Conservation (phyloP, 768 basidiomycete genomes). For the Russula ochroleuca region DNA sequence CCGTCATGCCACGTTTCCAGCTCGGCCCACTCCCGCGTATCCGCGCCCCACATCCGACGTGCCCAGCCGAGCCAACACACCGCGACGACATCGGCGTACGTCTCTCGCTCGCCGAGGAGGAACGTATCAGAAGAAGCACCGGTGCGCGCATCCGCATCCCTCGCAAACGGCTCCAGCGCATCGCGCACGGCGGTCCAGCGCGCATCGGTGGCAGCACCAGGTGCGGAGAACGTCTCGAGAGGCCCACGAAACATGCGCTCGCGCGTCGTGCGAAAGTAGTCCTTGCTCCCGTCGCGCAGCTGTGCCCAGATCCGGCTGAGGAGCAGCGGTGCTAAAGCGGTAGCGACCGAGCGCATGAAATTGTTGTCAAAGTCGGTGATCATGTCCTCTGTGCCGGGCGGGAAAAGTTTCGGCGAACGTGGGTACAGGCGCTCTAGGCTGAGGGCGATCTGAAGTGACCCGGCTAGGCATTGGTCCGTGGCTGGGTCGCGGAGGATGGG, state of each 20-base stretch:
- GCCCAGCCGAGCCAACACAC: conserved; percentile 35
- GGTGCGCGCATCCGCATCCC: conserved; percentile 17
- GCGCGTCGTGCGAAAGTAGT: conserved; percentile 41
- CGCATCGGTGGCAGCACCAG: conserved; percentile 31
- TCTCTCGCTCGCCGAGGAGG: conserved; percentile 38
- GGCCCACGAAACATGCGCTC: conserved; percentile 35
- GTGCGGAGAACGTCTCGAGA: conserved; percentile 38
- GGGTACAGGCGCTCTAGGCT: conserved; percentile 49
- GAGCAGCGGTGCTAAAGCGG: conserved; percentile 12
- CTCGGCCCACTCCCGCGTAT: conserved; percentile 43
- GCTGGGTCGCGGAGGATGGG: conserved; percentile 46
- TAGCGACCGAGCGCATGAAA: conserved; percentile 14
- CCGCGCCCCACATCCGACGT: conserved; percentile 32
- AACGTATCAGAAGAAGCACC: conserved; percentile 23
- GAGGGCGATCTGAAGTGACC: conserved; percentile 44
- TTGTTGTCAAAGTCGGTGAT: conserved; percentile 30
- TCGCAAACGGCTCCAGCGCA: conserved; percentile 32
- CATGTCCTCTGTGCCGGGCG: conserved; percentile 28
- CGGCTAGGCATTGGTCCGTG: conserved; percentile 36
- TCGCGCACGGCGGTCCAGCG: conserved; percentile 40
- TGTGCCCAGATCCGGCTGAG: conserved; percentile 21
- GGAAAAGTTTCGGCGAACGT: conserved; percentile 39
- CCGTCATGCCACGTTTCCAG: conserved; percentile 40
- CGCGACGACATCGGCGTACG: conserved; percentile 43
- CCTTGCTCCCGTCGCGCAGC: conserved; percentile 37